These are phyloP conservation scores for Spiraea crenata DNA, from an alignment of 331 rosid genomes.

Conservation along the genomic window DNA sequence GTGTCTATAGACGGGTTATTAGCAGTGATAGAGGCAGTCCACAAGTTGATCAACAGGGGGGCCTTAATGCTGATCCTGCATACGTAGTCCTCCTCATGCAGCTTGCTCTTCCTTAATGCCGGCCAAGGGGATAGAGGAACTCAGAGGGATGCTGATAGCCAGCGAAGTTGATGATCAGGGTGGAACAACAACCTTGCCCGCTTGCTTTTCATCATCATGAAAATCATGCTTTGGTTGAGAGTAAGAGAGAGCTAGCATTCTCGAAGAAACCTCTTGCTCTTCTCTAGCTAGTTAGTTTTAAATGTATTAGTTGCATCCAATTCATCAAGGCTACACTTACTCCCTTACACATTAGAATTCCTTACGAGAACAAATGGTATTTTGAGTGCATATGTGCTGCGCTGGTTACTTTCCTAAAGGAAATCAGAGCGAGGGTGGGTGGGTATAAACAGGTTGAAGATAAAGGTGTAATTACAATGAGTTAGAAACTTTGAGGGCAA, in stretches of 20 bases:
- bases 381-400: too few species aligned
- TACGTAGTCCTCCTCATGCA: conserved; percentile 8
- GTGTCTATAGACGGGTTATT: too few species aligned
- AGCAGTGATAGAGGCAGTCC: not conserved
- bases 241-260: conserved; percentile 30
- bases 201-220: not conserved
- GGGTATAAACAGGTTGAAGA: too few species aligned
- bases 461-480: too few species aligned
- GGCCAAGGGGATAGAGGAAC: conserved; percentile 71
- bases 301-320: too few species aligned
- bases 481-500: too few species aligned
- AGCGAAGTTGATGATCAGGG: conserved; percentile 2
- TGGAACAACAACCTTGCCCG: conserved; percentile 27
- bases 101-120: conserved; percentile 25
- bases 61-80: conserved; percentile 14
- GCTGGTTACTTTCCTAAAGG: too few species aligned
- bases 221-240: conserved; percentile 28
- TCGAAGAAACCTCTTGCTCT: conserved; percentile 56
- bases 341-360: too few species aligned
- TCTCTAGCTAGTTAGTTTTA: conserved; percentile 66
- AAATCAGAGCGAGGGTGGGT: too few species aligned
- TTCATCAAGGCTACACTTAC: too few species aligned
- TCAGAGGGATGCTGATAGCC: conserved; percentile 27
- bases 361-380: too few species aligned
- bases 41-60: conserved; percentile 29